phyloP scores from a whole-genome alignment of 495 filamentous ascomycete genomes.

The Talaromyces stipitatus region DNA sequence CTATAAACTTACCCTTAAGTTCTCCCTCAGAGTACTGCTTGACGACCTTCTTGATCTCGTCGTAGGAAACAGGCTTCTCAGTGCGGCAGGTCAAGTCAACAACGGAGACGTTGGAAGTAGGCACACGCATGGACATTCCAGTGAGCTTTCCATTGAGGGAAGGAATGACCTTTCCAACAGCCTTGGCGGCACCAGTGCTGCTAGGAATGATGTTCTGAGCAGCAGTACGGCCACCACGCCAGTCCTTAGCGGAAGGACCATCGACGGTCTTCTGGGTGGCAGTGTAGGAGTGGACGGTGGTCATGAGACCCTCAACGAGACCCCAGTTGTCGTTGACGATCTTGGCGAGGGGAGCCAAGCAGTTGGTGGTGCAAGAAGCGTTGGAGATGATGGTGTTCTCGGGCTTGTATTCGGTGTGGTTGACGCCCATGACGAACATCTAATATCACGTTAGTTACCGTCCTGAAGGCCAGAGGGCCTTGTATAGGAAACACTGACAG shows the following conservation, averaged over 20 bases:
- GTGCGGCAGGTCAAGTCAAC: constrained; percentile 93
- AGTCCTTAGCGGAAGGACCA: constrained; percentile 96
- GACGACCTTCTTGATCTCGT: constrained; percentile 85
- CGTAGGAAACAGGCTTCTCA: constrained; percentile 85
- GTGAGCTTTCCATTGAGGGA: constrained; percentile 98
- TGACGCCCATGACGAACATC: constrained; percentile 99
- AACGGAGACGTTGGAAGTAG: constrained; percentile 97
- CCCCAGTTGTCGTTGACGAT: constrained; percentile 96
- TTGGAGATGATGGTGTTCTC: constrained; percentile 93
- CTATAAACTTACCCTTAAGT: constrained; percentile 65
- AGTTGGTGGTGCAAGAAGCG: constrained; percentile 99
- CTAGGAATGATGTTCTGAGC: constrained; percentile 99
- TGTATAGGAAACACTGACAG: constrained; percentile 25
- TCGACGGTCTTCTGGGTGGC: constrained; percentile 99
- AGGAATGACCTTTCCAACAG: constrained; percentile 99
- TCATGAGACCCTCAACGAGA: constrained; percentile 99
- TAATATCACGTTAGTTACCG: background rate
- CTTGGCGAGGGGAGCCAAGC: constrained; percentile 97
- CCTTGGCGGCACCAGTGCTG: constrained; percentile 99
- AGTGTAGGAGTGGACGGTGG: constrained; percentile 99
- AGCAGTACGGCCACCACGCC: constrained; percentile 96
- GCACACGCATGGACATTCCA: constrained; percentile 98
- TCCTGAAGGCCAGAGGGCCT: background rate
- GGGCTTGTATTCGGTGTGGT: constrained; percentile 84
- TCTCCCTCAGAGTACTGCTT: constrained; percentile 80